Percentiles rank a stretch among this genome's conserved stretches.
Conservation (phyloP, 83 land plant genomes). For the Diphasiastrum complanatum region DNA sequence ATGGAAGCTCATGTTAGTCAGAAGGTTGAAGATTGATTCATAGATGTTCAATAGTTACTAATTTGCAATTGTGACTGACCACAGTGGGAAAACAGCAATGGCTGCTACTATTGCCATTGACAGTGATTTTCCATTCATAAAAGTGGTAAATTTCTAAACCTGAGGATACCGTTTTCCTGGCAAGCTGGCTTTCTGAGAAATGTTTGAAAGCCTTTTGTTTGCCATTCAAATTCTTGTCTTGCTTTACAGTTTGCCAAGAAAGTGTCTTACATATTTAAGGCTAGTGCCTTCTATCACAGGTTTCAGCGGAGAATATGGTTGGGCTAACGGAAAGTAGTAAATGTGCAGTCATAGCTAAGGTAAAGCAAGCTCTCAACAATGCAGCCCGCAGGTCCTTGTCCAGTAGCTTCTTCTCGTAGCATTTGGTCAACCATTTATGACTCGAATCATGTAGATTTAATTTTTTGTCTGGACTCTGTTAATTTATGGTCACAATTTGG, state of each 20-base stretch:
- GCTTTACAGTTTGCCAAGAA: background rate
- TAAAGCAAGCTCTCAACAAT: too few relatives aligned
- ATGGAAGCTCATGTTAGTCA: too few relatives aligned
- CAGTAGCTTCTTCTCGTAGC: too few relatives aligned
- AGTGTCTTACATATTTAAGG: background rate
- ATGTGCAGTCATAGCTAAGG: constrained; percentile 85
- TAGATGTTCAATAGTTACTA: too few relatives aligned
- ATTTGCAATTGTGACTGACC: background rate
- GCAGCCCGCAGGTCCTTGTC: too few relatives aligned
- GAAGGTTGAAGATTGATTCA: too few relatives aligned
- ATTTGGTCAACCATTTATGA: too few relatives aligned
- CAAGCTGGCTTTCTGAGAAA: background rate
- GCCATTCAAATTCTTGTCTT: background rate
- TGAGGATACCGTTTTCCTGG: background rate
- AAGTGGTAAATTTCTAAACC: constrained; percentile 63
- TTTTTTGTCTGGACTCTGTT: too few relatives aligned
- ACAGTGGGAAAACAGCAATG: constrained; percentile 93
- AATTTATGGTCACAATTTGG: too few relatives aligned
- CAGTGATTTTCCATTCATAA: constrained; percentile 87
- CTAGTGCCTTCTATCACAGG: constrained; percentile 26
- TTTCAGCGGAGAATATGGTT: constrained; percentile 88
- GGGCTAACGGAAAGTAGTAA: constrained; percentile 79
- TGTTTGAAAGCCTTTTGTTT: background rate
- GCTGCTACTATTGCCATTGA: constrained; percentile 91
- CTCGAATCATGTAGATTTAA: too few relatives aligned